These are phyloP conservation scores for Hymenoscyphus repandus DNA, from an alignment of 2,329 filamentous ascomycete species.

Conservation along the genomic window DNA sequence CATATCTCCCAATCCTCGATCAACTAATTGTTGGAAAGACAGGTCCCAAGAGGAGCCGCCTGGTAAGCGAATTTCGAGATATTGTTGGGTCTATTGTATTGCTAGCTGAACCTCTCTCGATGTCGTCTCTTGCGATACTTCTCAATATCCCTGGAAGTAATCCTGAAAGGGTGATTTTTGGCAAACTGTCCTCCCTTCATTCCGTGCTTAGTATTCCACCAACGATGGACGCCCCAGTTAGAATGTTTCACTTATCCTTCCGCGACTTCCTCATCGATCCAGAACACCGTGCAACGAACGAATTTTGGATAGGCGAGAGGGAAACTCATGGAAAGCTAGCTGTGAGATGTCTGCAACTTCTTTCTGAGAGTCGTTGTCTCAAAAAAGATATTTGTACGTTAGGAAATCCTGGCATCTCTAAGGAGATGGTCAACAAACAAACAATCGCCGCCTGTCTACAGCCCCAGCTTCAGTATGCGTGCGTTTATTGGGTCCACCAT, in stretches of 20 bases:
- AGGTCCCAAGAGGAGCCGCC: slow-evolving; percentile 6
- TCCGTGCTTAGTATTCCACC: slow-evolving; percentile 33
- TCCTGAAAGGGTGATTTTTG: neutral
- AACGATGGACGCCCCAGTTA: slow-evolving; percentile 21
- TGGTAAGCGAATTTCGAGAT: slow-evolving; percentile 26
- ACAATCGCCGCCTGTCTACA: slow-evolving; percentile 24
- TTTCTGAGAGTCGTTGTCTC: slow-evolving; percentile 28
- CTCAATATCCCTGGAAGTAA: no score
- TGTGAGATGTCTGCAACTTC: slow-evolving; percentile 32
- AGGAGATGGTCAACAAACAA: slow-evolving; percentile 17
- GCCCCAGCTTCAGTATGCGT: slow-evolving; percentile 38
- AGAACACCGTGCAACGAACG: slow-evolving; percentile 22
- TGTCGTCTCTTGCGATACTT: slow-evolving; percentile 5
- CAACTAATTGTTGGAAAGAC: slow-evolving; percentile 11
- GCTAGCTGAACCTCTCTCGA: slow-evolving; percentile 5
- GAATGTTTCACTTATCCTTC: slow-evolving; percentile 35
- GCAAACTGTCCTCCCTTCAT: slow-evolving; percentile 24
- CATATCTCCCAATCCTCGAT: slow-evolving; percentile 22
- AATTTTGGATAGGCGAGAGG: slow-evolving; percentile 36
- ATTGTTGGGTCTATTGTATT: slow-evolving; percentile 16
- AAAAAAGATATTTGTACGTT: slow-evolving; percentile 35
- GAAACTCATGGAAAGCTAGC: slow-evolving; percentile 31
- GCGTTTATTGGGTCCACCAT: slow-evolving; percentile 36
- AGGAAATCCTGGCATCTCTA: slow-evolving; percentile 21
- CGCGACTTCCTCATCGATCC: slow-evolving; percentile 35